Base-by-base conservation (phyloP, 176 grass and related monocot genomes). In the Areca catechu region DNA sequence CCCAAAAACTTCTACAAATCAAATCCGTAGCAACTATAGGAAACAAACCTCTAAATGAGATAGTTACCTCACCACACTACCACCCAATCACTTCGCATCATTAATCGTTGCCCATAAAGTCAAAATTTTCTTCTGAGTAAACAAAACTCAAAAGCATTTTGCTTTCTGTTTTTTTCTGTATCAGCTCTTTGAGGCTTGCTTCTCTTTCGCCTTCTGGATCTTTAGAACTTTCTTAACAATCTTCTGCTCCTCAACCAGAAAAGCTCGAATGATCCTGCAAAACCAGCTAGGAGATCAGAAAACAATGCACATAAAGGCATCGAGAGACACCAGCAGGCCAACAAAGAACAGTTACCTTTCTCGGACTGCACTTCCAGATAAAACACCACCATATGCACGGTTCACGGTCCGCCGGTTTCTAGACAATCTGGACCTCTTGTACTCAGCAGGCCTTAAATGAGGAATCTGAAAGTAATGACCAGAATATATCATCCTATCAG, bases 221-320 rank as follows among this genome's bases (percentile, higher is more conserved):
- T 95, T 95, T 79, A 95, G 81, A 59, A 95, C 85, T 37, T 95
- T 95, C 82, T 95, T 95, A 69, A 95, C 90, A 74, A 95, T 95
- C 76, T 95, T 95, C 82, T 95, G 86, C 79, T 89, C 90, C 78
- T 95, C 90, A 48, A 95, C 90, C 73, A 95, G 63, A 58, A 95
- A 95, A 17, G 90, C 90, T 24, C 85, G 67, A 15, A 89, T 95
- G 71, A 89, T 95, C 82, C 86, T 95, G 75, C 52, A 66, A 56
- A 43, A 20, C 16, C 5, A 17, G 1, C 0, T 9, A 43, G 16
- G n/a, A 24, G 63, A 20, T 7, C 0, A 0, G 5, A 51, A 6
- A 69, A 25, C 53, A 56, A 20, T 2, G 51, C 34, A 17, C 1
- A 37, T 12, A 49, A 17, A 19, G 15, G 5, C 14, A 20, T 14